Base-by-base conservation (phyloP, 371 early-diverging fungal species). In the Mucor piriformis region DNA sequence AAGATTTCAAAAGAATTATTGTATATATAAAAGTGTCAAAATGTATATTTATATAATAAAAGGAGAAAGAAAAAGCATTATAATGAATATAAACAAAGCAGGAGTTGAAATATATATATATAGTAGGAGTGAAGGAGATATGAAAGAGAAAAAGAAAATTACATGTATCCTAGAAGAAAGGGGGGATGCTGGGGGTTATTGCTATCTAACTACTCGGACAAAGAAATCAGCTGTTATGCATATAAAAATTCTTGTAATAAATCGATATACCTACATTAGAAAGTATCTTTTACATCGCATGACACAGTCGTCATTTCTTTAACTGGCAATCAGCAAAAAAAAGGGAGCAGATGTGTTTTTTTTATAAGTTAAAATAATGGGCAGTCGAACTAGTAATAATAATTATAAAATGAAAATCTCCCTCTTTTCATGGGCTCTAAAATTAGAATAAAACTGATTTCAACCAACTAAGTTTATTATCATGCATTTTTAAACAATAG, bases 1-100 rank as follows among this genome's bases (percentile, higher is more conserved):
- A 34, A 20, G 6, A 34, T 49, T 23, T 34, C 7, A 29, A 54
- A 48, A 49, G 24, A 25, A 35, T 25, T 54, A 34, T 53, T 21
- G 24, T 33, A 46, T 23, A 23, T 32, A 20, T 42, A 20, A 42
- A 42, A 34, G 37, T 38, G 49, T 48, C 27, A 57, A 48, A 35
- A 32, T 29, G 35, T n/a, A 20, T 16, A 25, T n/a, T 29, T 21
- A 57, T 37, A 24, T 21, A 37, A 52, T 24, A 38, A 37, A 24
- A 24, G 25, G 43, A 16, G 20, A 43, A 43, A 43, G 20, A 43
- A 43, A 43, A 43, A 18, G 46, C 25, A 24, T 46, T 46, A 46
- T 46, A 46, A 46, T 46, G 46, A 46, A 46, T 20, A 46, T 46
- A 24, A 10, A 46, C 25, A 46, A 46, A 46, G 46, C 25, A 46